These are phyloP conservation scores for Lentinula lateritia DNA, from an alignment of 768 basidiomycete genomes.

Conservation along the genomic window DNA sequence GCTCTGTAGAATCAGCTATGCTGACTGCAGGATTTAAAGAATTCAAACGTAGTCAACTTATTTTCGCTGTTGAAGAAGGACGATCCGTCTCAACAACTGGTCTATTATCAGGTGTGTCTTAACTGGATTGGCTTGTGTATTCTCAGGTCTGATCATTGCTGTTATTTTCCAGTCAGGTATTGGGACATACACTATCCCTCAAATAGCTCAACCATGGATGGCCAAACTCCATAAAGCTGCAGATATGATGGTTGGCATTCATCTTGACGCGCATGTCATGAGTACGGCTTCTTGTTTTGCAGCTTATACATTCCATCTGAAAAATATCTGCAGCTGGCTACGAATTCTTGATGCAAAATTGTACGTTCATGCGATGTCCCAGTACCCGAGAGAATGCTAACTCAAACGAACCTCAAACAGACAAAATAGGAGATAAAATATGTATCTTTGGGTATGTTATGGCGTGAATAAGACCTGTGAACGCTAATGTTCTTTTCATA, in stretches of 20 bases:
- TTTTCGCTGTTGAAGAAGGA: slow-evolving; percentile 33
- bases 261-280: slow-evolving; percentile 52
- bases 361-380: slow-evolving; percentile 20
- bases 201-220: slow-evolving; percentile 41
- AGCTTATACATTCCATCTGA: background rate
- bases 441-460: slow-evolving; percentile 21
- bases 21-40: slow-evolving; percentile 12
- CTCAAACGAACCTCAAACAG: slow-evolving; percentile 17
- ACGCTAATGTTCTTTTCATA: background rate
- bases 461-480: background rate
- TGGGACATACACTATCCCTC: slow-evolving; percentile 51
- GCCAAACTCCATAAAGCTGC: slow-evolving; percentile 27
- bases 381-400: background rate
- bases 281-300: slow-evolving; percentile 23
- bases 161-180: slow-evolving; percentile 39
- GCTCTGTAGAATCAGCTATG: background rate
- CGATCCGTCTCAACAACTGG: slow-evolving; percentile 13
- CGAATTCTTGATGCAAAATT: slow-evolving; percentile 59
- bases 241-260: slow-evolving; percentile 36
- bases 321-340: slow-evolving; percentile 38
- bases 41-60: slow-evolving; percentile 34
- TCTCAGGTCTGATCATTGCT: slow-evolving; percentile 1
- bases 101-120: background rate
- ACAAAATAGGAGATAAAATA: slow-evolving; percentile 24
- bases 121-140: background rate